These are phyloP conservation scores for Chalciporus chontae DNA, from an alignment of 768 basidiomycete species.

Conservation along the genomic window DNA sequence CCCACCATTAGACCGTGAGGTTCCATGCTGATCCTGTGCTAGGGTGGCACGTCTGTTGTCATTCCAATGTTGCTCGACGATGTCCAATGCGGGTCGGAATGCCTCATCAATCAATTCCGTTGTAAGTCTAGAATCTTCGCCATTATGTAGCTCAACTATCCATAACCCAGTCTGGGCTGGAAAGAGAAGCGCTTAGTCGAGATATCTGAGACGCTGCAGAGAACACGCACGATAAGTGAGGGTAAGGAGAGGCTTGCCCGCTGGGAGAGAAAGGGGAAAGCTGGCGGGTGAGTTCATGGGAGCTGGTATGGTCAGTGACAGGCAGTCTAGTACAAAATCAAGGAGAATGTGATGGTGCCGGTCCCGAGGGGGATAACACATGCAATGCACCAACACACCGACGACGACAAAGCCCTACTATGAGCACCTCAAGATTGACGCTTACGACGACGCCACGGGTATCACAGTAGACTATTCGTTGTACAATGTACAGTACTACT, in stretches of 20 bases:
- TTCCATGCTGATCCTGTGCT: slow-evolving; percentile 39
- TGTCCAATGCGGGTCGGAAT: slow-evolving; percentile 66
- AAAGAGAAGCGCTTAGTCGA: background rate
- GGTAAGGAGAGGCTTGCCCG: slow-evolving; percentile 53
- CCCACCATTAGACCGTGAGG: slow-evolving; percentile 33
- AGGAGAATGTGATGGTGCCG: background rate
- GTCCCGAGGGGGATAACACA: background rate
- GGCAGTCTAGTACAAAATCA: too few species aligned
- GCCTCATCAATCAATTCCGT: slow-evolving; percentile 53
- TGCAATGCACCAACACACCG: background rate
- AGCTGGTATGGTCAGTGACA: background rate
- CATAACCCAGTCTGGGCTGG: slow-evolving; percentile 52
- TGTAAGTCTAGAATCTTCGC: slow-evolving; percentile 68
- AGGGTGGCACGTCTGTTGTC: slow-evolving; percentile 44
- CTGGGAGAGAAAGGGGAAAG: slow-evolving; percentile 47
- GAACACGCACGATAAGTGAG: slow-evolving; percentile 56
- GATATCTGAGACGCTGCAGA: background rate
- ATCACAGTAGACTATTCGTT: too few species aligned
- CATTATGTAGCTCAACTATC: slow-evolving; percentile 81
- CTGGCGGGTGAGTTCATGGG: background rate
- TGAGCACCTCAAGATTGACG: background rate
- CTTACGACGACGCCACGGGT: too few species aligned
- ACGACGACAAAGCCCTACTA: background rate
- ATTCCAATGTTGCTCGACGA: slow-evolving; percentile 72
- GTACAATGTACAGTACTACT: too few species aligned